A percentile compares a stretch with the other conserved stretches of the same genome.
Evolutionary conservation across 805 yeast species (phyloP).

Genomic region (Pichia heedii): DNA sequence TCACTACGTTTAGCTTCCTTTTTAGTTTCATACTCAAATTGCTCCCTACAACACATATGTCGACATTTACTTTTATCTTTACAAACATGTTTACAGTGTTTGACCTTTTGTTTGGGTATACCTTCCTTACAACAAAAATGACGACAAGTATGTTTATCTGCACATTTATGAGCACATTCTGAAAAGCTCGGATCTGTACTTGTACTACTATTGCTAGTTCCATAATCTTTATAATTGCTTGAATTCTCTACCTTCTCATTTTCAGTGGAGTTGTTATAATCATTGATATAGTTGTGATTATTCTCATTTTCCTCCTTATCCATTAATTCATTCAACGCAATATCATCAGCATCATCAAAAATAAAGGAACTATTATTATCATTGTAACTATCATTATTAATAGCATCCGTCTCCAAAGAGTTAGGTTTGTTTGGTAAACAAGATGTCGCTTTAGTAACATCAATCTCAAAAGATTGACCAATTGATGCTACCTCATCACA

Average conservation of each 20-base stretch:
- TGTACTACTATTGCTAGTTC: too few species aligned
- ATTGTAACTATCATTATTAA: background rate
- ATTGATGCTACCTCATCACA: constrained; percentile 34
- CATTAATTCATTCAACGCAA: too few species aligned
- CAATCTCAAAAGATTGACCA: constrained; percentile 6
- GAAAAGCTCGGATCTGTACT: constrained; percentile 1
- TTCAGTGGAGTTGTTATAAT: too few species aligned
- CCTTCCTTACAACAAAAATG: constrained; percentile 43
- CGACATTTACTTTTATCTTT: constrained; percentile 33
- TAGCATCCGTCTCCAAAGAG: background rate
- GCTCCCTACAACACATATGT: constrained; percentile 23
- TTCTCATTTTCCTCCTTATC: too few species aligned
- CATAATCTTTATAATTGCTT: too few species aligned
- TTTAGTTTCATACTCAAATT: constrained; percentile 4
- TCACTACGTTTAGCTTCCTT: background rate
- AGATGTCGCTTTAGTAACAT: background rate
- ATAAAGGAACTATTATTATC: background rate
- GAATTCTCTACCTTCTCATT: too few species aligned
- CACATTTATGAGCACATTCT: constrained; percentile 37
- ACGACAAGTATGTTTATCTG: constrained; percentile 31
- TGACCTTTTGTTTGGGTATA: constrained; percentile 5
- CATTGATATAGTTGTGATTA: too few species aligned
- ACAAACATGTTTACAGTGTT: constrained; percentile 34
- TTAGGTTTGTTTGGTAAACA: background rate
- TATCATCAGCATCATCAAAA: constrained; percentile 6